Base-by-base conservation (phyloP, 768 basidiomycete genomes). In the Hericium coralloides region DNA sequence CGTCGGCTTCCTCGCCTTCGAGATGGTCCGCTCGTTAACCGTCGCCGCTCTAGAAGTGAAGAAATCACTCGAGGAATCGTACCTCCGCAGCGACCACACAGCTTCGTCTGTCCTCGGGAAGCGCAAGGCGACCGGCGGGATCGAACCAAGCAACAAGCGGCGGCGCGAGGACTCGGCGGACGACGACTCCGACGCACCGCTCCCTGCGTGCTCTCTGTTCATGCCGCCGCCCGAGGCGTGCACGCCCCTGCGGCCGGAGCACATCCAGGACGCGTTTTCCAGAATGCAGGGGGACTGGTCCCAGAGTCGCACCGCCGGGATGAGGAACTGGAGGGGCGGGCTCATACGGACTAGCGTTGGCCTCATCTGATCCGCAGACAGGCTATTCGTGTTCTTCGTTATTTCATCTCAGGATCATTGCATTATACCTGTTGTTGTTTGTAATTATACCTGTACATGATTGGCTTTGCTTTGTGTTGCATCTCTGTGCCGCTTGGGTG, bases 1-100 rank as follows among this genome's bases (percentile, higher is more conserved):
- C 58, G 92, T 98, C 64, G 95, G 95, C 25, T 98, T 98, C 73
- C 83, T 98, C 47, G 89, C 92, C 0, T 98, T 95, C 71, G 95
- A 98, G 70, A 94, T 95, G 86, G 94, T 98, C 31, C 86, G 94
- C 52, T 90, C 92, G 2, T 80, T 98, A 50, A 94, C 92, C 0
- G 79, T 95, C 45, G 91, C 89, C 1, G 95, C 92, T 2, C 79
- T 94, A 38, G 82, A 86, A 31, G 86, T 94, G 65, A 92, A 92
- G 71, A 85, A 82, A 62, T 78, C 85, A 4, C 74, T 91, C 38
- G 89, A 89, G 67, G 85, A 90, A 58, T 79, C 84, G 2, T 79
- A 81, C 62, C 71, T 86, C 9, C 76, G 79, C 3, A 88, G 86
- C 52, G 83, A 84, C 58, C 83, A 83, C 58, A 72, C 78, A 2